Base-by-base conservation (phyloP, 805 yeast species). In the Candida nanaspora region DNA sequence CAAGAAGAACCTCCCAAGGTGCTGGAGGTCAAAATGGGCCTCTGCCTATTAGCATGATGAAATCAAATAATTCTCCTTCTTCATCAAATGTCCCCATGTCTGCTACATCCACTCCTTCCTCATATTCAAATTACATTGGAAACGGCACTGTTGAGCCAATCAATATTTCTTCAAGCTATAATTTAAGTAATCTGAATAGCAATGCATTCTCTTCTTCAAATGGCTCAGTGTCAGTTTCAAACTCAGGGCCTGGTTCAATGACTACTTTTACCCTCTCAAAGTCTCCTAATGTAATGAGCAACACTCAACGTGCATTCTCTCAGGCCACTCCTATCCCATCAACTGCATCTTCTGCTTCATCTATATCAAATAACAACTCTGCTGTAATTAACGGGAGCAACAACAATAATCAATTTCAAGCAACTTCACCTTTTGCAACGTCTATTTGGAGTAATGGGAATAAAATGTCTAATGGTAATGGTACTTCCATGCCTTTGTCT, bases 401-500 rank as follows among this genome's bases (percentile, higher is more conserved):
- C 34, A 19, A 10, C 34, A 18, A 6, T 22, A 32, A 19, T 33
- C 27, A 20, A 21, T 33, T 33, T 13, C 29, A 34, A 22, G 44
- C 44, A 6, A 37, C 44, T 2, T 41, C 44, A 4, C 41, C 44
- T 4, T 37, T 37, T 22, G 31, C 41, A 2, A 37, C 15, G 16
- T 41, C 44, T 23, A 41, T 41, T 11, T 41, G 43, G 43, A 35
- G 42, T 27, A 40, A 9, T 21, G 13, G 18, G 5, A 32, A 32
- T 32, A 19, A n/a, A n/a, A n/a, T n/a, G 30, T 28, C 30, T 6
- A 28, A 28, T 28, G 14, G 30, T 28, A 28, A 28, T 28, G 30
- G 30, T 7, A 15, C 32, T 6, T 15, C 3, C 16, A n/a, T n/a
- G n/a, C n/a, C n/a, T n/a, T n/a, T n/a, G n/a, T 11, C 32, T 8